Conservation (phyloP, 1,284 basidiomycete species). For the Chiua sp. region DNA sequence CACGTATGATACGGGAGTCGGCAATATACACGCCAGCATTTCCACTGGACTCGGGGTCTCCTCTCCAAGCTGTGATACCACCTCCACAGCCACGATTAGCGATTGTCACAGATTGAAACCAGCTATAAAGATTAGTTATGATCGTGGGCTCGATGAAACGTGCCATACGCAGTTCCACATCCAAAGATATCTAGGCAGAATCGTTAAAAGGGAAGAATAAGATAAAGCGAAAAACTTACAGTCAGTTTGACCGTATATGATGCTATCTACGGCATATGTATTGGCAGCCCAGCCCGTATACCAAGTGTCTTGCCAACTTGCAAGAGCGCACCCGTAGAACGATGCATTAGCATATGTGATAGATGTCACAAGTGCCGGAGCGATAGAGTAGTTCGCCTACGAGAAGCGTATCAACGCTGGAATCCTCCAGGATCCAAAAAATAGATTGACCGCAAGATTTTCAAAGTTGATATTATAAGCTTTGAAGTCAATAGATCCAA, state of each 20-base stretch:
- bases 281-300: slow-evolving; percentile 64
- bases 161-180: slow-evolving; percentile 57
- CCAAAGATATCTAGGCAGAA: slow-evolving; percentile 56
- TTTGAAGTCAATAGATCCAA: slow-evolving; percentile 64
- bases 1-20: slow-evolving; percentile 62
- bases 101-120: slow-evolving; percentile 63
- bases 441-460: slow-evolving; percentile 60
- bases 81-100: slow-evolving; percentile 69
- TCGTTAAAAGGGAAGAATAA: slow-evolving; percentile 13
- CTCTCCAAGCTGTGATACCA: slow-evolving; percentile 66
- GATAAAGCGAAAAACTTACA: slow-evolving; percentile 45
- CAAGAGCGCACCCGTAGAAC: slow-evolving; percentile 69
- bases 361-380: slow-evolving; percentile 63
- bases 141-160: not conserved
- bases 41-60: slow-evolving; percentile 34
- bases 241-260: slow-evolving; percentile 67
- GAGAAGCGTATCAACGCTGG: not conserved
- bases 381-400: slow-evolving; percentile 61
- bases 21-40: slow-evolving; percentile 65
- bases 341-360: slow-evolving; percentile 68
- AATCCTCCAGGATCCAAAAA: not conserved
- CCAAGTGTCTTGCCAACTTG: slow-evolving; percentile 71
- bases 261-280: slow-evolving; percentile 66
- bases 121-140: slow-evolving; percentile 42
- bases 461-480: slow-evolving; percentile 72